Evolutionary conservation across 106 monocot genomes (phyloP).

Genomic region (Phalaenopsis aphrodite): DNA sequence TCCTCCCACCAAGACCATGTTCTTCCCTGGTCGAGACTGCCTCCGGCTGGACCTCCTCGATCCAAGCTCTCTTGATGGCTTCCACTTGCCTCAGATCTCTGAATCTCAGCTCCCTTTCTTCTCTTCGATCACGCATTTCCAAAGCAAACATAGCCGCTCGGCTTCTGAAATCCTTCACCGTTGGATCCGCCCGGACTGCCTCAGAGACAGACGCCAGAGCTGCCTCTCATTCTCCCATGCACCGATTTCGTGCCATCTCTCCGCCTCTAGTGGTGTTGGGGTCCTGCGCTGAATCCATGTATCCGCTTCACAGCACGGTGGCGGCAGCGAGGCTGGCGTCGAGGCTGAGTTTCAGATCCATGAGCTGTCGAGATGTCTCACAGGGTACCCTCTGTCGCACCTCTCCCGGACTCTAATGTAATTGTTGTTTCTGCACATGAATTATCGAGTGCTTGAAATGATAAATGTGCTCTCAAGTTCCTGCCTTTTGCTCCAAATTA

Average conservation of each 20-base stretch:
- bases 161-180: background rate
- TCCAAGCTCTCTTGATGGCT: slow-evolving; percentile 9
- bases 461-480: slow-evolving; percentile 3
- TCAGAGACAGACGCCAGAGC: background rate
- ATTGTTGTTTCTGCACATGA: slow-evolving; percentile 5
- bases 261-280: slow-evolving; percentile 40
- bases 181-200: background rate
- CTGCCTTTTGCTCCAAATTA: background rate
- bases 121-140: slow-evolving; percentile 8
- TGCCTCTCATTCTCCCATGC: background rate
- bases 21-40: too few species aligned
- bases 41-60: too few species aligned
- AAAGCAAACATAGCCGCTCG: slow-evolving; percentile 1
- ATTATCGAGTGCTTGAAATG: slow-evolving; percentile 6
- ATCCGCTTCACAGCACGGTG: slow-evolving; percentile 58
- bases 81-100: slow-evolving; percentile 8
- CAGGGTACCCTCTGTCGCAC: slow-evolving; percentile 69
- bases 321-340: slow-evolving; percentile 60
- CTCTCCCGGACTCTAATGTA: slow-evolving; percentile 57
- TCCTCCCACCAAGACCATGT: too few species aligned
- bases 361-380: slow-evolving; percentile 40
- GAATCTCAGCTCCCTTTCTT: slow-evolving; percentile 13
- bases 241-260: slow-evolving; percentile 1
- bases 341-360: slow-evolving; percentile 41
- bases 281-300: slow-evolving; percentile 27